Evolutionary conservation across 1,139 yeast genomes (phyloP).

Genomic region (Yamadazyma taylorii): DNA sequence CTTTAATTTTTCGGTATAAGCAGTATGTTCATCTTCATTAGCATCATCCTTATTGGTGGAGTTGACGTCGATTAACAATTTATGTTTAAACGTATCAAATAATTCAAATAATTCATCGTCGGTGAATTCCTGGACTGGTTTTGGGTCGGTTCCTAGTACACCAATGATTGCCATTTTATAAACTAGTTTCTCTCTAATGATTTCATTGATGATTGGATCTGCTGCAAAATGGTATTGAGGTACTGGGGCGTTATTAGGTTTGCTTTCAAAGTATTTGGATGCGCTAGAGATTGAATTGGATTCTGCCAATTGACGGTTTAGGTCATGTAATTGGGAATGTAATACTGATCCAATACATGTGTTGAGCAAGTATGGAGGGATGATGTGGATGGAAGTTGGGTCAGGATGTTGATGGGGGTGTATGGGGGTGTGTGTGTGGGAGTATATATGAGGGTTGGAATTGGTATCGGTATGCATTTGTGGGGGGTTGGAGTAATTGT

Average conservation of each 20-base stretch:
- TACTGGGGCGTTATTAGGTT: constrained; percentile 8
- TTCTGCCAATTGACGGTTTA: constrained; percentile 28
- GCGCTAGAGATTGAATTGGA: constrained; percentile 18
- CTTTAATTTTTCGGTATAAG: constrained; percentile 1
- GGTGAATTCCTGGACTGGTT: constrained; percentile 23
- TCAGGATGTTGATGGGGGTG: constrained; percentile 5
- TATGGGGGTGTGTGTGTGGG: too few species aligned
- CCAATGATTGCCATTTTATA: constrained; percentile 42
- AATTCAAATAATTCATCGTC: constrained; percentile 34
- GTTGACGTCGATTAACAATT: constrained; percentile 20
- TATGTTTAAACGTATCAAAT: constrained; percentile 32
- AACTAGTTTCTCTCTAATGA: constrained; percentile 35
- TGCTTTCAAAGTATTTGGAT: constrained; percentile 8
- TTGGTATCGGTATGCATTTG: too few species aligned
- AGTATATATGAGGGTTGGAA: too few species aligned
- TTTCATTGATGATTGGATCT: constrained; percentile 31
- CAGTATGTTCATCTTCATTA: constrained; percentile 6
- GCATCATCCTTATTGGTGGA: constrained; percentile 4
- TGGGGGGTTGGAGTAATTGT: neutral
- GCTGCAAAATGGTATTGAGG: constrained; percentile 25
- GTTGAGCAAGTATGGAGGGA: constrained; percentile 46
- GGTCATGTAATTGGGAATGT: constrained; percentile 25
- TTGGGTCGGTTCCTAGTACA: constrained; percentile 37
- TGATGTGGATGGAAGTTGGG: constrained; percentile 24
- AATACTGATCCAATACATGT: constrained; percentile 38